Base-by-base conservation (phyloP, 2,329 filamentous ascomycete genomes). In the Coniochaeta hoffmannii region DNA sequence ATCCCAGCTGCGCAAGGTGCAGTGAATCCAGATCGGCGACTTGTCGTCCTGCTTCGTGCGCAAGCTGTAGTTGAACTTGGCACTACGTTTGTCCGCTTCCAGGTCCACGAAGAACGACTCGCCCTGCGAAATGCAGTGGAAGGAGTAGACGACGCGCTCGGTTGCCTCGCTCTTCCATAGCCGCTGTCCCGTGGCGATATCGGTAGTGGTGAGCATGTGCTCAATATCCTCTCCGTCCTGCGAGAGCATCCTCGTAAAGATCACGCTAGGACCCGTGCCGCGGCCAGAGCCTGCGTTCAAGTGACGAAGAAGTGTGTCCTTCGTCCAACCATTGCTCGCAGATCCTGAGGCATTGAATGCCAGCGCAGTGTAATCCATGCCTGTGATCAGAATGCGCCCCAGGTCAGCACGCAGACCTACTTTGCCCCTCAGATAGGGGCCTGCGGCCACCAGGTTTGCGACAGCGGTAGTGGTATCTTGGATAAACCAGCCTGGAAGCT, bases 1-100 rank as follows among this genome's bases (percentile, higher is more conserved):
- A 17, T 53, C 50, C 50, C 50, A 53, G 50, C 30, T 53, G 24
- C 50, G 50, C 32, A 53, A 19, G 22, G 30, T 17, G 24, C 50
- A 28, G 28, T 53, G 50, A 9, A 53, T 38, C 50, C 50, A 53
- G 50, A 53, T 38, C 2, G 50, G 50, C 10, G 50, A 15, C 32
- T 53, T 53, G 32, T 53, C 50, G 19, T 53, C 50, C 17, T 53
- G 19, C 31, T 53, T 36, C 10, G 31, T 38, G 34, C 24, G 50
- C 1, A 53, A 38, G 34, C n/a, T 9, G 34, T 53, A 53, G 19
- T 28, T 53, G 50, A 53, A 53, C 15, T 24, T 34, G 22, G 12
- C 4, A 7, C 10, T 19, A 1, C 28, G 2, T n/a, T 38, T 32
- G 19, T 35, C 30, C 31, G 19, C 17, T 12, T 36, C 15, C 31